Conservation (phyloP, 345 rosid genomes). For the Citrus sinensis region DNA sequence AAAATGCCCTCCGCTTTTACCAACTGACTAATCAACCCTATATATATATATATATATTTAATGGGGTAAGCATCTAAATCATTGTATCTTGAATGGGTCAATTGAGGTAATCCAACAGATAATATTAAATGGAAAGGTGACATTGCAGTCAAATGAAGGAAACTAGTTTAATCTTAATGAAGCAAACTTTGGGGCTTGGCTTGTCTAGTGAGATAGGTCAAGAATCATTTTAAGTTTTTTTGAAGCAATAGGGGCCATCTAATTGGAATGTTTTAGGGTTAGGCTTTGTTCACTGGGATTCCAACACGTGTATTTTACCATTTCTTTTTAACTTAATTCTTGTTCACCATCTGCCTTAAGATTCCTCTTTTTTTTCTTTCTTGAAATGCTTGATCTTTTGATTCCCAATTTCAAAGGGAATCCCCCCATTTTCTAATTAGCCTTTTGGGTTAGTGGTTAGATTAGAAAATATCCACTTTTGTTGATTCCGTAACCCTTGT, state of each 20-base stretch:
- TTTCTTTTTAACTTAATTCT: background rate
- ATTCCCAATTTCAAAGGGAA: constrained; percentile 12
- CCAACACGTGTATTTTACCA: constrained; percentile 10
- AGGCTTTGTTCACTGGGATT: constrained; percentile 9
- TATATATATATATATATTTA: too few species aligned
- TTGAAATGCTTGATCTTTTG: background rate
- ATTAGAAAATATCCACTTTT: constrained; percentile 5
- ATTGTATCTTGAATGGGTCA: constrained; percentile 3
- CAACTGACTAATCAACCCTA: background rate
- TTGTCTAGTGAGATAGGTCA: background rate
- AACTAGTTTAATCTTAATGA: background rate
- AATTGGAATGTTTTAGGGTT: constrained; percentile 17
- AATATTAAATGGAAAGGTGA: background rate
- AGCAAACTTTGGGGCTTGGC: background rate
- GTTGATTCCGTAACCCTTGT: constrained; percentile 26
- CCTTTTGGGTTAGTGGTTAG: background rate
- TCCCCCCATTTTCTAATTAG: constrained; percentile 6
- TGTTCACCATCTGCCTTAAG: background rate
- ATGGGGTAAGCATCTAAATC: background rate
- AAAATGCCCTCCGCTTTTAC: background rate
- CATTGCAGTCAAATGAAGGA: background rate
- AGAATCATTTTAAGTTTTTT: constrained; percentile 6
- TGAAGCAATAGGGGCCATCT: constrained; percentile 17
- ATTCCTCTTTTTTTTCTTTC: constrained; percentile 6
- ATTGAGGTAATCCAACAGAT: constrained; percentile 12